Conservation (phyloP, 495 filamentous ascomycete species). For the Collariella sp. region DNA sequence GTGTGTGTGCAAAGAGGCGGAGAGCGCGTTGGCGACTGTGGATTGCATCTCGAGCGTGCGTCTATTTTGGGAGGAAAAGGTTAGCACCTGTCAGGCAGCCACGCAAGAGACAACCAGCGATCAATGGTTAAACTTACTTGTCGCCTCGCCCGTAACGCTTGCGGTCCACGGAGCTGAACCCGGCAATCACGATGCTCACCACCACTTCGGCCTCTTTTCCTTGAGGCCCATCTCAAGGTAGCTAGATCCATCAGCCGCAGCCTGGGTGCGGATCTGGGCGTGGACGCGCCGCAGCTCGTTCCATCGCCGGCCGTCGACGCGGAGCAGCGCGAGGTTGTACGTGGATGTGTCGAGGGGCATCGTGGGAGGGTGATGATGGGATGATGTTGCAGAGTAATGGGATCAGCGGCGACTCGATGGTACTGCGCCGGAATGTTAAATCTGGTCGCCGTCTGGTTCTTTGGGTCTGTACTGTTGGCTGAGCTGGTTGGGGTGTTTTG, state of each 20-base stretch:
- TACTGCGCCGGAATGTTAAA: too few relatives aligned
- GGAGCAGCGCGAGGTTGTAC: conserved; percentile 76
- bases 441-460: too few relatives aligned
- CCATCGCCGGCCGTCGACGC: conserved; percentile 92
- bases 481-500: neutral
- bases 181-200: conserved; percentile 80
- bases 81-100: neutral
- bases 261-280: conserved; percentile 84
- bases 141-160: conserved; percentile 65
- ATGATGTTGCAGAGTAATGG: neutral
- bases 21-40: conserved; percentile 65
- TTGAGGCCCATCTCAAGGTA: conserved; percentile 88
- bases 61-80: conserved; percentile 32
- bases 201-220: conserved; percentile 52
- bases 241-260: conserved; percentile 78
- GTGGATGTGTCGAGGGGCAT: conserved; percentile 91
- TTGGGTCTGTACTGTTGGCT: neutral
- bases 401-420: neutral
- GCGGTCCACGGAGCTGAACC: conserved; percentile 80
- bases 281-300: conserved; percentile 89
- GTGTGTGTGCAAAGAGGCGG: conserved; percentile 66
- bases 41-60: conserved; percentile 72
- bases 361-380: neutral
- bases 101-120: neutral
- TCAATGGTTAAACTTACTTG: conserved; percentile 48